These are phyloP conservation scores for Xylaria sp. DNA, from an alignment of 2,329 filamentous ascomycete species.

Conservation along the genomic window DNA sequence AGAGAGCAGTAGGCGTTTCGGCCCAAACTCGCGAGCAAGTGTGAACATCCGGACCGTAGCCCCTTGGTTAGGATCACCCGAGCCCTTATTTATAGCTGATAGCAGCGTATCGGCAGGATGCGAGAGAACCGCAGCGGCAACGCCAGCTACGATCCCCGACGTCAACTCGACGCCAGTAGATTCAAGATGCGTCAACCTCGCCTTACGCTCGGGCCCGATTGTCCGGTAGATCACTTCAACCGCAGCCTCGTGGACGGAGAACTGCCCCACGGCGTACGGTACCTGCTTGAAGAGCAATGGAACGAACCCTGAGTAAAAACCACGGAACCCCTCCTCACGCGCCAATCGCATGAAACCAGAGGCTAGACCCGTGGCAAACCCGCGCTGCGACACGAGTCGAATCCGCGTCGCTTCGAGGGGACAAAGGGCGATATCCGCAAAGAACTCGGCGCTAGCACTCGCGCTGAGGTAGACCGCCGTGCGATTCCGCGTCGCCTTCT, in stretches of 20 bases:
- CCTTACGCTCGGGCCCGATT: slow-evolving; percentile 75
- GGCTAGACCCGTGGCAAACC: slow-evolving; percentile 77
- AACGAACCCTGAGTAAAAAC: slow-evolving; percentile 92
- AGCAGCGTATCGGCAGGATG: slow-evolving; percentile 81
- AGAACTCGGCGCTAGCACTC: slow-evolving; percentile 74
- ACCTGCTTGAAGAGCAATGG: slow-evolving; percentile 89
- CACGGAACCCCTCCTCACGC: slow-evolving; percentile 78
- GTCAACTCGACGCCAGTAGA: slow-evolving; percentile 87
- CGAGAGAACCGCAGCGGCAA: slow-evolving; percentile 87
- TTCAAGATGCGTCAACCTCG: slow-evolving; percentile 72
- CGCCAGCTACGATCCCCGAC: slow-evolving; percentile 87
- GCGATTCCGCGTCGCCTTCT: slow-evolving; percentile 56
- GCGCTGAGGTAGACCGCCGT: slow-evolving; percentile 77
- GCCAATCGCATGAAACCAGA: slow-evolving; percentile 79
- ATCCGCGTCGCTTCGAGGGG: slow-evolving; percentile 85
- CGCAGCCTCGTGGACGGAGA: slow-evolving; percentile 91
- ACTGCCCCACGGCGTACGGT: slow-evolving; percentile 93
- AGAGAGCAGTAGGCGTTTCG: slow-evolving; percentile 57
- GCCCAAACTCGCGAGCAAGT: slow-evolving; percentile 62
- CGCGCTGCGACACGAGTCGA: slow-evolving; percentile 83
- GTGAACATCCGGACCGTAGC: slow-evolving; percentile 63
- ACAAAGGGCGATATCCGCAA: slow-evolving; percentile 84
- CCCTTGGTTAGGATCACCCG: slow-evolving; percentile 59
- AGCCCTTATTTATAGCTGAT: slow-evolving; percentile 66
- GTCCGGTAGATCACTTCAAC: slow-evolving; percentile 77